These are phyloP conservation scores for Trichoderma brevicompactum DNA, from an alignment of 2,329 filamentous ascomycete genomes.

Conservation along the genomic window DNA sequence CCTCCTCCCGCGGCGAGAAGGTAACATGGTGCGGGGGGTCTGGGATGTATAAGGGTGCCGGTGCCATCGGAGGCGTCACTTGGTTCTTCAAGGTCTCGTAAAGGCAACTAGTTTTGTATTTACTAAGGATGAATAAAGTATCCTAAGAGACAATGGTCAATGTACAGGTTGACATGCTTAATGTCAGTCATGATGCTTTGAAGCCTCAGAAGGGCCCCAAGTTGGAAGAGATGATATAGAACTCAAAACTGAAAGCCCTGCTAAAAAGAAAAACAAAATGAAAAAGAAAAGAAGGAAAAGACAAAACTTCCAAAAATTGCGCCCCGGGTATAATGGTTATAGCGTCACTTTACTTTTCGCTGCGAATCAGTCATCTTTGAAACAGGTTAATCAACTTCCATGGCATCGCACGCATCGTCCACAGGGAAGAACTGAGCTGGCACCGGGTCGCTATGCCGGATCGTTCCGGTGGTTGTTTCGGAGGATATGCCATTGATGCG, in stretches of 20 bases:
- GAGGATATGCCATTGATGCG: neutral
- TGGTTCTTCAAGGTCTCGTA: neutral
- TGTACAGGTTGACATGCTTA: neutral
- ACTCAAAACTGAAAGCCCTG: neutral
- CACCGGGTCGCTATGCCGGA: neutral
- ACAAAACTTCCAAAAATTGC: conserved; percentile 9
- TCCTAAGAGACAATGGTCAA: neutral
- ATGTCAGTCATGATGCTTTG: neutral
- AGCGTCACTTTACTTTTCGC: neutral
- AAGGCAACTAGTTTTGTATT: conserved; percentile 2
- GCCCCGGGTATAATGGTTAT: conserved; percentile 20
- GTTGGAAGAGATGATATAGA: neutral
- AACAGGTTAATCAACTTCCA: conserved; percentile 61
- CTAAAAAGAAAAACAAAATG: neutral
- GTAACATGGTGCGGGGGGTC: neutral
- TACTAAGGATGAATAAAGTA: neutral
- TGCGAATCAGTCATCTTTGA: conserved; percentile 6
- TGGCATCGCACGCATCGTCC: conserved; percentile 61
- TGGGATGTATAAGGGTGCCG: too few species aligned
- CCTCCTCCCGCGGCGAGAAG: conserved; percentile 43
- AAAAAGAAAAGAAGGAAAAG: neutral
- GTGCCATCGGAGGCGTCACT: neutral
- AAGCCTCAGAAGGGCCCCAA: neutral
- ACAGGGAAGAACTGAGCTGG: conserved; percentile 17
- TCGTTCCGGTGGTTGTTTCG: neutral